Base-by-base conservation (phyloP, 495 filamentous ascomycete species). In the Emericellopsis terricola region DNA sequence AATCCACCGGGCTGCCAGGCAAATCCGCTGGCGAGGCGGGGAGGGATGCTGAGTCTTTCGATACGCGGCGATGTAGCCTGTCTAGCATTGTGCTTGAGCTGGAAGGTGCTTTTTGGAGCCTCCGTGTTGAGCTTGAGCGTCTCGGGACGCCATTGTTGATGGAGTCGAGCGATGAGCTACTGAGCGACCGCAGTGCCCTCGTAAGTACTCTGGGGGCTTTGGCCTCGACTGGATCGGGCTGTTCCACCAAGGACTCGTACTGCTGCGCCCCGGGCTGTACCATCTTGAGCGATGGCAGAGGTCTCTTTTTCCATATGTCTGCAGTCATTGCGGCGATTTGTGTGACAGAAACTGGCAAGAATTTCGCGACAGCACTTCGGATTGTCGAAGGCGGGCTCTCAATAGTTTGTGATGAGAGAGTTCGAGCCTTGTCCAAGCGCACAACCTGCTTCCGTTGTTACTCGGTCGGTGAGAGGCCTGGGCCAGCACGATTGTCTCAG, bases 111-210 rank as follows among this genome's bases (percentile, higher is more conserved):
- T 37, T 37, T 15, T 31, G 28, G 2, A 37, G 28, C n/a, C 20
- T 18, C 19, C 35, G 35, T 16, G n/a, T 8, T 6, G 35, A 37
- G 18, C 35, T 28, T 15, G 35, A 37, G n/a, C 26, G 9, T 5
- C 16, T 15, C 2, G 35, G 35, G 3, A 18, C 18, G 23, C 26
- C 17, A 23, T 27, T 14, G 29, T 6, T 17, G 13, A 31, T 20
- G 5, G 26, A 23, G 17, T 37, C 35, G 2, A 37, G 13, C 7
- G 35, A 37, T 13, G 35, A 30, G 28, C 19, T 37, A n/a, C 35
- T 29, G 2, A 37, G n/a, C 13, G 35, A 37, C 5, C 27, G 26
- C 11, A 37, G 27, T 17, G 35, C 35, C 15, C 27, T 30, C 18
- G 35, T 18, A 17, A 37, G 15, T 0, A 29, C 5, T 11, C 35